Percentiles rank a stretch among this genome's conserved stretches.
These are phyloP conservation scores for Sonneratia alba DNA, from an alignment of 345 rosid genomes.

Conservation along the genomic window DNA sequence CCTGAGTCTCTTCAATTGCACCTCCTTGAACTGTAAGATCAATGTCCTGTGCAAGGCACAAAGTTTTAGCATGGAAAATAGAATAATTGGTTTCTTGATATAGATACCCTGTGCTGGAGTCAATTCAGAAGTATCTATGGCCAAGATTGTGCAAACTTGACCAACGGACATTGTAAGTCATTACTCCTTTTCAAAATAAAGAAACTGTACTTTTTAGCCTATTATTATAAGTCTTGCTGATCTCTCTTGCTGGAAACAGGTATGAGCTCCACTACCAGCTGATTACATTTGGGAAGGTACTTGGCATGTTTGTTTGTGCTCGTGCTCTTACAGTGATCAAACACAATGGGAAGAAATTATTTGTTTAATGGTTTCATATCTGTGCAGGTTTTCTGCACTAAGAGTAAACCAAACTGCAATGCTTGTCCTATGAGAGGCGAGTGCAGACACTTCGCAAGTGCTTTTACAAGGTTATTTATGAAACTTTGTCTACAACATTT, in stretches of 20 bases:
- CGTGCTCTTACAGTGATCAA: neutral
- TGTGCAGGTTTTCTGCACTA: conserved; percentile 92
- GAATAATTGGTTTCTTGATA: neutral
- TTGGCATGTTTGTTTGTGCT: conserved; percentile 3
- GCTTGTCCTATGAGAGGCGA: conserved; percentile 97
- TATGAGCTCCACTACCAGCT: conserved; percentile 92
- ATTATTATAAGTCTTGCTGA: neutral
- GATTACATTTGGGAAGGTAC: conserved; percentile 97
- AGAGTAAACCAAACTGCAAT: conserved; percentile 86
- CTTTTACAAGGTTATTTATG: conserved; percentile 70
- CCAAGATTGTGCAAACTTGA: conserved; percentile 95
- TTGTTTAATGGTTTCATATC: conserved; percentile 16
- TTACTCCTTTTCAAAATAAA: conserved; percentile 3
- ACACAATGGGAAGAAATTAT: neutral
- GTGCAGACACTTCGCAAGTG: conserved; percentile 97
- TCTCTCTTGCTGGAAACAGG: conserved; percentile 30
- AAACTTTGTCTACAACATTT: conserved; percentile 3
- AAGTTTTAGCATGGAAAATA: neutral
- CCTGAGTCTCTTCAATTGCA: conserved; percentile 92
- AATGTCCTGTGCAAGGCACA: conserved; percentile 10
- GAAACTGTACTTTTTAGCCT: neutral
- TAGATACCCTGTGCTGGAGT: conserved; percentile 85
- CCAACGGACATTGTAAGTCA: conserved; percentile 67
- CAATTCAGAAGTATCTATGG: conserved; percentile 90
- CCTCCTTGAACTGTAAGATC: conserved; percentile 77